Evolutionary conservation across 2,329 filamentous ascomycete species (phyloP).

Genomic region (Apiospora kogelbergensis): DNA sequence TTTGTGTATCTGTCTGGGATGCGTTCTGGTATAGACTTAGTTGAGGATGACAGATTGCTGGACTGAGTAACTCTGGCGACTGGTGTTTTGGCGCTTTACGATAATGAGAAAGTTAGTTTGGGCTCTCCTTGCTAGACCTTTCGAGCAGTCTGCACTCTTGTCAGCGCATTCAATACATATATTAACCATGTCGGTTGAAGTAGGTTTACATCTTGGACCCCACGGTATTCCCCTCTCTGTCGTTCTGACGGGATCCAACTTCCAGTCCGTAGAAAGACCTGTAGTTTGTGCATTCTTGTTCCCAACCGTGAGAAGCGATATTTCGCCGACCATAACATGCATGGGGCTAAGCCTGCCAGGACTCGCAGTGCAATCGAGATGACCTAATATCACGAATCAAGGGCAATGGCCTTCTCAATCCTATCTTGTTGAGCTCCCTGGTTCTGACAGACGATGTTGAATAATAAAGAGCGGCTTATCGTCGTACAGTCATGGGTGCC

Average conservation of each 20-base stretch:
- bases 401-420: too few species aligned
- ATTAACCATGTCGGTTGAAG: not conserved
- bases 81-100: not conserved
- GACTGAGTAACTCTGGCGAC: not conserved
- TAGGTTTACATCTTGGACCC: too few species aligned
- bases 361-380: too few species aligned
- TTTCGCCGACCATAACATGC: too few species aligned
- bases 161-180: not conserved
- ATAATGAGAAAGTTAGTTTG: not conserved
- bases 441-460: not conserved
- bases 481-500: not conserved
- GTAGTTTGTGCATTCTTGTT: too few species aligned
- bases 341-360: too few species aligned
- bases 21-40: not conserved
- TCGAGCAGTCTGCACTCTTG: not conserved
- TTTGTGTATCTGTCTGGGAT: not conserved
- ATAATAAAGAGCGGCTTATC: not conserved
- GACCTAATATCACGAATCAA: too few species aligned
- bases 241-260: too few species aligned
- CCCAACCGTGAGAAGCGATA: too few species aligned
- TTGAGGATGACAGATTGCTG: not conserved
- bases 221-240: too few species aligned
- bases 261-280: not conserved
- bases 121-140: not conserved
- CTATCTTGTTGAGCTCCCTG: not conserved